Base-by-base conservation (phyloP, 768 basidiomycete species). In the Naganishia onofrii region DNA sequence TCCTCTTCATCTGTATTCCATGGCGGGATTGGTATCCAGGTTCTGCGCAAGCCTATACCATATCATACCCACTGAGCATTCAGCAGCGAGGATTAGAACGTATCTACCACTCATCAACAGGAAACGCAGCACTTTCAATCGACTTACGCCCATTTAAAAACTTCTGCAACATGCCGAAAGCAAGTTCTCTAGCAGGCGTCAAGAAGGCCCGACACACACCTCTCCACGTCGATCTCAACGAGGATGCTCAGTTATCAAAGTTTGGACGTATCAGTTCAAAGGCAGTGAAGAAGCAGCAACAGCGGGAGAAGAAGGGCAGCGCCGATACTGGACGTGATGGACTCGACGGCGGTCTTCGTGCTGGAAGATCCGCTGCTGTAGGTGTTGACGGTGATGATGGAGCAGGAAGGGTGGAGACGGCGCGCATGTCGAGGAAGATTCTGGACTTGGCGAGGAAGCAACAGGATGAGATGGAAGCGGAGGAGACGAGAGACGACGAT, bases 401-500 rank as follows among this genome's bases (percentile, higher is more conserved):
- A 77, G 78, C 68, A 68, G 75, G 69, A 36, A 42, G 63, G 53
- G 77, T 74, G 10, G 79, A 80, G 58, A 78, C 79, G 66, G 79
- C 80, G 21, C 67, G 76, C 81, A 89, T 88, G 7, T 95, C 93
- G 0, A 84, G 85, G 70, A 88, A 87, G 74, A 96, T 99, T 58
- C 89, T 99, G 74, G 90, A 93, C 79, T 87, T 99, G 67, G 95
- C 95, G 19, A 85, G 87, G 77, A 89, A 91, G 74, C 95, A 99
- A 81, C 93, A 97, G 81, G 89, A 92, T 78, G 93, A 97, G 77
- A 81, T 94, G 3, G 87, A 87, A 66, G 63, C 71, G 48, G 77
- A 81, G 69, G 57, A 58, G 7, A 23, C 23, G 36, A n/a, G 42
- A 23, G 60, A 36, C 3, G 66, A 65, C 5, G 69, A 74, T 17